Conservation (phyloP, 305 asterid species). For the Fraxinus baroniana region DNA sequence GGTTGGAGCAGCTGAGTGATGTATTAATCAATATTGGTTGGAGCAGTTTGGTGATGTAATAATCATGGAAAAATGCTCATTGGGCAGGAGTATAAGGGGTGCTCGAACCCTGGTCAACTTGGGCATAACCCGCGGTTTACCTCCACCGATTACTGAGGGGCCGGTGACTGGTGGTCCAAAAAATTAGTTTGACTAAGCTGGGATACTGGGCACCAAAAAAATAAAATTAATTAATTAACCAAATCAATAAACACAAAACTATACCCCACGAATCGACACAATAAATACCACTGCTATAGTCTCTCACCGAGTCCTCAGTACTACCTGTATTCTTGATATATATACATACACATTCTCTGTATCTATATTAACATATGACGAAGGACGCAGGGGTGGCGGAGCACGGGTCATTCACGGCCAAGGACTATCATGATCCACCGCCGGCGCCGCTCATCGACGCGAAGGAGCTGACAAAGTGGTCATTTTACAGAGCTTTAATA, state of each 20-base stretch:
- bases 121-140: no score
- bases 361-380: conserved; percentile 28
- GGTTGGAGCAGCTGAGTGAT: no score
- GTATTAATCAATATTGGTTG: no score
- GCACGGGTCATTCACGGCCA: conserved; percentile 39
- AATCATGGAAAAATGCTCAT: no score
- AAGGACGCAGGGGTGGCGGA: conserved; percentile 38
- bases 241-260: conserved; percentile 12
- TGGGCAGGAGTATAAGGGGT: no score
- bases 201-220: no score
- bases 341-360: neutral
- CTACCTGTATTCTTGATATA: neutral
- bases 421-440: neutral
- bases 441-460: neutral
- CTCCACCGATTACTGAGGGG: no score
- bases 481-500: neutral
- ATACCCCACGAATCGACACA: conserved; percentile 9
- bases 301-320: neutral
- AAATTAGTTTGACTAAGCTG: no score
- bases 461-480: neutral
- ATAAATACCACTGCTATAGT: conserved; percentile 33
- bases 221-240: neutral
- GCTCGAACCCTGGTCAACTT: no score
- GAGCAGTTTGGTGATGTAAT: no score
- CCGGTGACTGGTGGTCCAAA: no score